Evolutionary conservation across 768 basidiomycete species (phyloP).

Genomic region (Termitomyces titanicus): DNA sequence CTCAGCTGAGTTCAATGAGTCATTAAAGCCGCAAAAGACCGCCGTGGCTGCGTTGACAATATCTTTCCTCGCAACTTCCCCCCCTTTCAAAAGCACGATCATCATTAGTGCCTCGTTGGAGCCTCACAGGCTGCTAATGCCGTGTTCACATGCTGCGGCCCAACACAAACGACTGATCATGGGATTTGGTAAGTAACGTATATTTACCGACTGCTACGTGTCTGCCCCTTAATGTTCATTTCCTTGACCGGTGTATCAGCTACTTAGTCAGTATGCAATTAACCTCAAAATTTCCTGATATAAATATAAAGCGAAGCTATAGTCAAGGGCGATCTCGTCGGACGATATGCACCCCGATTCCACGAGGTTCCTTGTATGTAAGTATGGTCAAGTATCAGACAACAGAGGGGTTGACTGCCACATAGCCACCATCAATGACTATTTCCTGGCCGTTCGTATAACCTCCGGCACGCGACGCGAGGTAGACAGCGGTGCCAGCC

Average conservation of each 20-base stretch:
- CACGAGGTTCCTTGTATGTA: no score
- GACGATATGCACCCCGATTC: no score
- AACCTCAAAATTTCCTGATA: background rate
- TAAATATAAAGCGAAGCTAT: no score
- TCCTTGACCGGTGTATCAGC: background rate
- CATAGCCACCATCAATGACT: slow-evolving; percentile 70
- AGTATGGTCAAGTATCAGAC: slow-evolving; percentile 25
- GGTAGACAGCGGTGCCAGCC: slow-evolving; percentile 73
- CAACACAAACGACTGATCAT: background rate
- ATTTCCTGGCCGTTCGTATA: slow-evolving; percentile 81
- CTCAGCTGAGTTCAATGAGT: no score
- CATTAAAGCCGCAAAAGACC: background rate
- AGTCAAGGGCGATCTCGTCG: no score
- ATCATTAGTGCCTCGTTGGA: background rate
- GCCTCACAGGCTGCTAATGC: background rate
- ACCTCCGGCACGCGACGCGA: slow-evolving; percentile 68
- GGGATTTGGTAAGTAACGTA: background rate
- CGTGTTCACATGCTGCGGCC: slow-evolving; percentile 3
- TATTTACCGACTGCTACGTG: background rate
- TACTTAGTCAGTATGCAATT: background rate
- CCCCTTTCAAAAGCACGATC: background rate
- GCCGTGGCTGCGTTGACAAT: background rate
- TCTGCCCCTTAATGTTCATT: background rate
- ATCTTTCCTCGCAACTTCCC: background rate
- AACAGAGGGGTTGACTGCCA: slow-evolving; percentile 66